These are phyloP conservation scores for Thozetella sp. DNA, from an alignment of 495 filamentous ascomycete genomes.

Conservation along the genomic window DNA sequence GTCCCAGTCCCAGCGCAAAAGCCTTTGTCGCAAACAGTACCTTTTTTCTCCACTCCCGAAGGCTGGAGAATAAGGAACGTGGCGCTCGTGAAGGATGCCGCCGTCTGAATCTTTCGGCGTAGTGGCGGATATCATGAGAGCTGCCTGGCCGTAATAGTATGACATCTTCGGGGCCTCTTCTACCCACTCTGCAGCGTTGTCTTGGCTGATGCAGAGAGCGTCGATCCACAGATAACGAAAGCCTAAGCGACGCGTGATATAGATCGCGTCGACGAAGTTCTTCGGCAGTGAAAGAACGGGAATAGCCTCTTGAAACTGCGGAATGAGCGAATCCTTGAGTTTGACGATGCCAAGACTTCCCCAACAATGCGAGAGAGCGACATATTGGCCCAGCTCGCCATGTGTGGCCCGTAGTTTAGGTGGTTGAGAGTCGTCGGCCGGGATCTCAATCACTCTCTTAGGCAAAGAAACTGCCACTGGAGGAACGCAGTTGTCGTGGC, in stretches of 20 bases:
- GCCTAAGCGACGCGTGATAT: conserved; percentile 13
- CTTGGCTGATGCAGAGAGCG: conserved; percentile 27
- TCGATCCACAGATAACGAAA: conserved; percentile 19
- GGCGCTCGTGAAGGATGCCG: neutral
- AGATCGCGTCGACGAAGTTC: conserved; percentile 24
- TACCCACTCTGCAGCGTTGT: conserved; percentile 20
- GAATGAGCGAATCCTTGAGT: conserved; percentile 2
- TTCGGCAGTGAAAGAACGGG: conserved; percentile 16
- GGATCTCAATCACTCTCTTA: neutral
- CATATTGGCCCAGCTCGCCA: conserved; percentile 2
- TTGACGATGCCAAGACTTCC: conserved; percentile 6
- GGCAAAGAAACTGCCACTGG: neutral
- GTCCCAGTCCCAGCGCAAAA: neutral
- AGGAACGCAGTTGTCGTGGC: neutral
- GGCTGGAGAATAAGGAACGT: neutral
- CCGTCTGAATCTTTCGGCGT: neutral
- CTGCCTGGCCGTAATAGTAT: conserved; percentile 22
- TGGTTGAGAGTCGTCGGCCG: neutral
- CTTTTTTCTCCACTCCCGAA: neutral
- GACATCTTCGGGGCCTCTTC: conserved; percentile 16
- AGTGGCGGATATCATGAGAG: conserved; percentile 11
- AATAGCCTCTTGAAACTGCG: conserved; percentile 10
- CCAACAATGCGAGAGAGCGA: conserved; percentile 14
- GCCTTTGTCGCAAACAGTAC: neutral
- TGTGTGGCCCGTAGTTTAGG: neutral